These are phyloP conservation scores for Tricholoma furcatifolium DNA, from an alignment of 768 basidiomycete genomes.

Conservation along the genomic window DNA sequence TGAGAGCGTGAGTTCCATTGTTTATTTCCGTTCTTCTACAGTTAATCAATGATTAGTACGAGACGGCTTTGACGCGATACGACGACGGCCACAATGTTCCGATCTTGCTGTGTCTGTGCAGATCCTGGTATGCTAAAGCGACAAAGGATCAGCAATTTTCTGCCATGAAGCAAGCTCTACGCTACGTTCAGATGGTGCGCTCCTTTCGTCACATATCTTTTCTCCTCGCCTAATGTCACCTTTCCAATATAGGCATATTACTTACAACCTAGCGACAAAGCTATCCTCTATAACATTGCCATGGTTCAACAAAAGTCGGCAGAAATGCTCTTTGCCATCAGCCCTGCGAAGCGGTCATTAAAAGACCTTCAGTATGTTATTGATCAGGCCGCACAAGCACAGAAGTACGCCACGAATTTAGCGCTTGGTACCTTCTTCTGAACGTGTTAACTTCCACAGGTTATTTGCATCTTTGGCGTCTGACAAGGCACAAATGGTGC, in stretches of 20 bases:
- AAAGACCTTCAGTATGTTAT: slow-evolving; percentile 78
- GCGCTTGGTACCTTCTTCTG: background rate
- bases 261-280: slow-evolving; percentile 85
- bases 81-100: slow-evolving; percentile 73
- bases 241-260: slow-evolving; percentile 67
- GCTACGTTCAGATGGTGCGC: slow-evolving; percentile 76
- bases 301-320: slow-evolving; percentile 98
- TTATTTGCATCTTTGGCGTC: slow-evolving; percentile 82
- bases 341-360: slow-evolving; percentile 73
- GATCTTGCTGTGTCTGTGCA: slow-evolving; percentile 80
- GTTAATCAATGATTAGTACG: slow-evolving; percentile 59
- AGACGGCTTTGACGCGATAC: slow-evolving; percentile 82
- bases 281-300: slow-evolving; percentile 91
- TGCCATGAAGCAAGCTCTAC: slow-evolving; percentile 82
- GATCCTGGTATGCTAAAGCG: slow-evolving; percentile 94
- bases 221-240: slow-evolving; percentile 5
- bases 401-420: slow-evolving; percentile 58
- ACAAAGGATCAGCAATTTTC: slow-evolving; percentile 82
- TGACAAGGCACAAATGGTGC: slow-evolving; percentile 65
- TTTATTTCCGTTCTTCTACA: background rate
- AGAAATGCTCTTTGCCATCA: slow-evolving; percentile 79
- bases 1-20: slow-evolving; percentile 71
- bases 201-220: background rate
- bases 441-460: slow-evolving; percentile 35
- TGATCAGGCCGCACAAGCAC: slow-evolving; percentile 80